Conservation (phyloP, 1,284 basidiomycete species). For the Earliella scabrosa region DNA sequence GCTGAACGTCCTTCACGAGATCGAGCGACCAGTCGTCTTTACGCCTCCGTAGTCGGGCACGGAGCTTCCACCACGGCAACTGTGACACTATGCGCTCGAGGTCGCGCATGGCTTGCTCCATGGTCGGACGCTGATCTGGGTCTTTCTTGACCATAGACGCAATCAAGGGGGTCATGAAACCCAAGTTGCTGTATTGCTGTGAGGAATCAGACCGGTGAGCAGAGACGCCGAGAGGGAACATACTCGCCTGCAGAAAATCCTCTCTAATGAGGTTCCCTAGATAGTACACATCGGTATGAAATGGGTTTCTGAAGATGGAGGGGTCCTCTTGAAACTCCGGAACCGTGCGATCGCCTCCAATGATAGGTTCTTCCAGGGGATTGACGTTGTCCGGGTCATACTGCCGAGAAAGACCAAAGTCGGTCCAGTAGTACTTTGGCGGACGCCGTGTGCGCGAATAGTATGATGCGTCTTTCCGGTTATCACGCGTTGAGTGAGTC, state of each 20-base stretch:
- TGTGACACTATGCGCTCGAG: neutral
- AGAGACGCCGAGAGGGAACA: too few species aligned
- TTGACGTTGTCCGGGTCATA: neutral
- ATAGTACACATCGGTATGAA: neutral
- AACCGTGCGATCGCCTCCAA: neutral
- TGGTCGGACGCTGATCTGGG: constrained; percentile 3
- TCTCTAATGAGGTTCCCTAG: neutral
- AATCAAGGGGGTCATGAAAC: neutral
- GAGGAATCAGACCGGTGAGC: too few species aligned
- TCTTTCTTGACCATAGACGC: constrained; percentile 1
- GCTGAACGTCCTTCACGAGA: neutral
- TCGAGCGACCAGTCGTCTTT: neutral
- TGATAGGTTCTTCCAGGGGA: constrained; percentile 16
- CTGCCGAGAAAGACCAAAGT: too few species aligned
- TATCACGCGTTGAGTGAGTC: neutral
- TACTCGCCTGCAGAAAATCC: neutral
- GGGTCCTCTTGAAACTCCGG: constrained; percentile 13
- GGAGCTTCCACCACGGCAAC: neutral
- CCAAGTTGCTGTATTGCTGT: too few species aligned
- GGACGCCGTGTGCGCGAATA: neutral
- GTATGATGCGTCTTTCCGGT: constrained; percentile 2
- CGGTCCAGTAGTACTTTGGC: too few species aligned
- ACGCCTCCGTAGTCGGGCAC: neutral
- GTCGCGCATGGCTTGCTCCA: constrained; percentile 4
- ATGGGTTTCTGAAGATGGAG: constrained; percentile 1